Percentiles rank a stretch among this genome's conserved stretches.
Conservation (phyloP, 2,329 filamentous ascomycete species). For the Nectriaceae sp. region DNA sequence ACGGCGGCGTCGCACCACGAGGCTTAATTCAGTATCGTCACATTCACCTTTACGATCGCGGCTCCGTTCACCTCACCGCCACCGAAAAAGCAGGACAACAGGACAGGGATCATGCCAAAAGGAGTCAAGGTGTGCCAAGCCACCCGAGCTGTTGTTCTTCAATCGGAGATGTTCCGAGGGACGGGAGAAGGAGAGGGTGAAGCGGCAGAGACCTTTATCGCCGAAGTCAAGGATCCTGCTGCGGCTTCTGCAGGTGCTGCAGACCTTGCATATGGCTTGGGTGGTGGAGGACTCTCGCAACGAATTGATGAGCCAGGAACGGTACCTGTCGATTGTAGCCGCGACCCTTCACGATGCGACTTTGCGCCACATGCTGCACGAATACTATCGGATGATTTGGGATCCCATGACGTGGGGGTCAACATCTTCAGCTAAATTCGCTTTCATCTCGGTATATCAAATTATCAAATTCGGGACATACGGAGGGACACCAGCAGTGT, state of each 20-base stretch:
- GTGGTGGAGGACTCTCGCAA: slow-evolving; percentile 11
- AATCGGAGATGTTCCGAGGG: slow-evolving; percentile 27
- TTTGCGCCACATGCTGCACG: slow-evolving; percentile 17
- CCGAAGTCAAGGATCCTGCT: slow-evolving; percentile 22
- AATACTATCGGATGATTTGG: slow-evolving; percentile 11
- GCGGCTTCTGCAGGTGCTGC: not conserved
- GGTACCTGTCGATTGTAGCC: slow-evolving; percentile 16
- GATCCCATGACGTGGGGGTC: slow-evolving; percentile 12
- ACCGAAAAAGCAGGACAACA: slow-evolving; percentile 32
- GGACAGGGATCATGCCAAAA: slow-evolving; percentile 27
- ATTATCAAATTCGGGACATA: too few species aligned
- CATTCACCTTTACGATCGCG: slow-evolving; percentile 32
- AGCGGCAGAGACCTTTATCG: slow-evolving; percentile 28
- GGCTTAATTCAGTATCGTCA: slow-evolving; percentile 30
- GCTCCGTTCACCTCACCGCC: slow-evolving; percentile 28
- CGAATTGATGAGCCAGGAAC: slow-evolving; percentile 18
- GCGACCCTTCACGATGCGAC: slow-evolving; percentile 12
- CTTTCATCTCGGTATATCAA: too few species aligned
- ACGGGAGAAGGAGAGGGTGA: slow-evolving; percentile 23
- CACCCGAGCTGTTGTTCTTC: slow-evolving; percentile 18
- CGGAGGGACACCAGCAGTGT: too few species aligned
- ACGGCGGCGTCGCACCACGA: slow-evolving; percentile 23
- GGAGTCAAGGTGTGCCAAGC: slow-evolving; percentile 20
- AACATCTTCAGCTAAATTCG: too few species aligned
- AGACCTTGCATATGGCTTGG: not conserved